Evolutionary conservation across 306 rosid genomes (phyloP).

Genomic region (Prinsepia uniflora): DNA sequence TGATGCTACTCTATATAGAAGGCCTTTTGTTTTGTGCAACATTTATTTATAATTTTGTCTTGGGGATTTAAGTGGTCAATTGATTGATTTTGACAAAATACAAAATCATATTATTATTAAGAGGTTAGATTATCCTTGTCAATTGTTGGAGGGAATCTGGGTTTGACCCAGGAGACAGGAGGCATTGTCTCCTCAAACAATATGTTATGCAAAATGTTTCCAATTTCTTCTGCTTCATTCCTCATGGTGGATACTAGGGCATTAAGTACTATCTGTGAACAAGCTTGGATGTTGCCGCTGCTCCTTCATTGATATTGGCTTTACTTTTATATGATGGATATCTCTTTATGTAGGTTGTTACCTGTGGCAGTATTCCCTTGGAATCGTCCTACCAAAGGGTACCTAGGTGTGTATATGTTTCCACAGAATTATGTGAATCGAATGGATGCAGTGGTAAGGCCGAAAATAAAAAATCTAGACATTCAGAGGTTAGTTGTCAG

Average conservation of each 20-base stretch:
- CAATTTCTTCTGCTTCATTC: not conserved
- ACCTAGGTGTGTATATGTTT: constrained; percentile 80
- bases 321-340: constrained; percentile 16
- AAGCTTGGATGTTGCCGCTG: not conserved
- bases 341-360: constrained; percentile 72
- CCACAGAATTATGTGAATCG: constrained; percentile 76
- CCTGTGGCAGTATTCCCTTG: constrained; percentile 97
- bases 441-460: constrained; percentile 81
- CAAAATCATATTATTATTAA: no score
- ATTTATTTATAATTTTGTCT: not conserved
- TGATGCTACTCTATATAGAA: not conserved
- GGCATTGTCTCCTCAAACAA: not conserved
- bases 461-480: constrained; percentile 63
- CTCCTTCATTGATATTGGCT: not conserved
- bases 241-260: not conserved
- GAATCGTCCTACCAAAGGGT: constrained; percentile 90
- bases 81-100: constrained; percentile 2
- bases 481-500: constrained; percentile 70
- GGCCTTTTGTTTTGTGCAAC: not conserved
- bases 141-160: constrained; percentile 4
- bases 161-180: not conserved
- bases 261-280: not conserved
- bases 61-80: not conserved
- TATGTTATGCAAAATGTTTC: not conserved
- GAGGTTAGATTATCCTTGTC: not conserved